Conservation (phyloP, 1,139 yeast species). For the Zygosaccharomyces sapae region DNA sequence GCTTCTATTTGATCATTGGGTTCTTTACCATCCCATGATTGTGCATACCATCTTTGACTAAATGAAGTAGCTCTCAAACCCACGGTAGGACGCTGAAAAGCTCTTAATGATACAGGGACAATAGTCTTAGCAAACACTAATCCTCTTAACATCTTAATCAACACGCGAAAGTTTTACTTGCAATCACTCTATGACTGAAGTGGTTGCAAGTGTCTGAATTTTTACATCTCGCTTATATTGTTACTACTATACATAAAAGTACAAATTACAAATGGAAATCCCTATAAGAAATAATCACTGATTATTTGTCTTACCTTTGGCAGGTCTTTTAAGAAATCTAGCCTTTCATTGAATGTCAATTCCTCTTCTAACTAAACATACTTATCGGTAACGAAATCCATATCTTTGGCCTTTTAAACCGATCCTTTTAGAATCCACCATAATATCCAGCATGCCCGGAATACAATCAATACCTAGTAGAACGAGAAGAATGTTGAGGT, state of each 20-base stretch:
- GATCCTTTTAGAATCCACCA: constrained; percentile 49
- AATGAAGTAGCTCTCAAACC: neutral
- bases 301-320: constrained; percentile 40
- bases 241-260: neutral
- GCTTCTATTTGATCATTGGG: constrained; percentile 24
- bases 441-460: constrained; percentile 49
- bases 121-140: constrained; percentile 1
- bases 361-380: constrained; percentile 53
- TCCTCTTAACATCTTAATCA: neutral
- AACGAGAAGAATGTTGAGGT: constrained; percentile 49
- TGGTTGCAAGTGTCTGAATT: no score
- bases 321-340: constrained; percentile 46
- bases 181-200: neutral
- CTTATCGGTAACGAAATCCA: constrained; percentile 62
- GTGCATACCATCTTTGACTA: constrained; percentile 21
- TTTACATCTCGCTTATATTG: neutral
- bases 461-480: constrained; percentile 43
- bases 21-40: constrained; percentile 28
- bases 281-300: constrained; percentile 35
- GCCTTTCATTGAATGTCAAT: constrained; percentile 39
- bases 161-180: neutral
- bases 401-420: constrained; percentile 46
- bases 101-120: neutral
- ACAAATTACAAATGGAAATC: neutral
- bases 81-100: neutral